Conservation (phyloP, 352 stramenopile species). For the Phytopythium helicoides region DNA sequence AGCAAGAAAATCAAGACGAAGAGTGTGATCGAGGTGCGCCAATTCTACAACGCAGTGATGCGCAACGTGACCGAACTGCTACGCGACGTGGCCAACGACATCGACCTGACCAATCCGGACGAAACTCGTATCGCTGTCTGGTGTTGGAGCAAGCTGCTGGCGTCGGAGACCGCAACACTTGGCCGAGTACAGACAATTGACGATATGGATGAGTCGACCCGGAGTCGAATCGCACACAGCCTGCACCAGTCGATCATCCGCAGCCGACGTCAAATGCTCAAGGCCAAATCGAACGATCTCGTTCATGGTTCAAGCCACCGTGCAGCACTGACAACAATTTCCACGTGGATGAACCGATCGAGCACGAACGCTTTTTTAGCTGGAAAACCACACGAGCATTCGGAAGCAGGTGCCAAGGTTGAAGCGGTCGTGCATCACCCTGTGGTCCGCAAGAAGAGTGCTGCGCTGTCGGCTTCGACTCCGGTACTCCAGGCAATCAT, state of each 20-base stretch:
- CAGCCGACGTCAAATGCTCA: conserved; percentile 75
- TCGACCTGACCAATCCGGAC: conserved; percentile 61
- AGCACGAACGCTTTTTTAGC: background rate
- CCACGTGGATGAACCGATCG: conserved; percentile 21
- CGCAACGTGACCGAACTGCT: conserved; percentile 44
- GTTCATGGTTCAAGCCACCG: background rate
- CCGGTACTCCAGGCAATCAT: no score
- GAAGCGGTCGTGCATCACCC: conserved; percentile 47
- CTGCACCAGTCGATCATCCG: conserved; percentile 69
- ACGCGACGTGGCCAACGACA: conserved; percentile 43
- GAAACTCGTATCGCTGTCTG: conserved; percentile 71
- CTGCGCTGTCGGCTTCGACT: no score
- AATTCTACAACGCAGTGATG: conserved; percentile 60
- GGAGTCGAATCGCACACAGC: conserved; percentile 36
- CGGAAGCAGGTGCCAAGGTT: background rate
- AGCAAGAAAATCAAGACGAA: conserved; percentile 64
- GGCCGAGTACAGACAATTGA: no score
- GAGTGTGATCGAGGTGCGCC: conserved; percentile 51
- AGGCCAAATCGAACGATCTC: conserved; percentile 32
- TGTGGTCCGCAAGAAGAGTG: conserved; percentile 62
- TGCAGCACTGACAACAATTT: conserved; percentile 29
- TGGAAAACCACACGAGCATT: background rate
- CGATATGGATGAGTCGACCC: conserved; percentile 17
- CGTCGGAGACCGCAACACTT: conserved; percentile 21
- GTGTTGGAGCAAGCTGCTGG: conserved; percentile 68